phyloP scores from a whole-genome alignment of 192 early-diverging fungal species.

The Rhizoclosmatium sp. region DNA sequence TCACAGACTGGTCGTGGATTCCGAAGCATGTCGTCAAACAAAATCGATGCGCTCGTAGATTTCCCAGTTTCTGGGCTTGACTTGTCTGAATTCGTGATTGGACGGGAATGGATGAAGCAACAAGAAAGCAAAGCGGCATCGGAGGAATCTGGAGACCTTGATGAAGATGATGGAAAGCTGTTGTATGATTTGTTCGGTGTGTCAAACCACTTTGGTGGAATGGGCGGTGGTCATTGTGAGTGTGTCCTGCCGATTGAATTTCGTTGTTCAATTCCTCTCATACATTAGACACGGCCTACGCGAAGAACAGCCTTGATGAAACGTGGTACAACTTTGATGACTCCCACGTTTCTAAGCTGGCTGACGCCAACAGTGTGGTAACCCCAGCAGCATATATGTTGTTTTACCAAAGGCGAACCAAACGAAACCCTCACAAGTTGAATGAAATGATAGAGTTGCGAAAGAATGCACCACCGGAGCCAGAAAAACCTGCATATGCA shows the following conservation, averaged over 20 bases:
- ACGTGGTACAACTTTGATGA: slow-evolving; percentile 88
- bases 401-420: slow-evolving; percentile 63
- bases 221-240: slow-evolving; percentile 82
- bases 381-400: slow-evolving; percentile 68
- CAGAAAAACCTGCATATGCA: neutral
- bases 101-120: slow-evolving; percentile 25
- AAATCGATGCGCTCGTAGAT: slow-evolving; percentile 77
- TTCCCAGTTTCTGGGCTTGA: slow-evolving; percentile 73
- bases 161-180: slow-evolving; percentile 20
- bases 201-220: slow-evolving; percentile 83
- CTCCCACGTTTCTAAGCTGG: slow-evolving; percentile 60
- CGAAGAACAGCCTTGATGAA: slow-evolving; percentile 67
- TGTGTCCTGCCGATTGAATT: neutral
- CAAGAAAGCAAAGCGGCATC: slow-evolving; percentile 23
- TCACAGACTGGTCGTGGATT: slow-evolving; percentile 60
- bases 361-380: slow-evolving; percentile 50
- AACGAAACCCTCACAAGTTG: slow-evolving; percentile 15
- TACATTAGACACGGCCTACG: slow-evolving; percentile 77
- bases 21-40: slow-evolving; percentile 69
- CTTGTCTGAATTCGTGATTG: slow-evolving; percentile 54
- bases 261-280: neutral
- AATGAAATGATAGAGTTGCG: slow-evolving; percentile 19
- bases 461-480: neutral
- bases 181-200: slow-evolving; percentile 78
- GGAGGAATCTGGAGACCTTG: slow-evolving; percentile 1